phyloP scores from a whole-genome alignment of 139 green algal genomes.

The Tetradesmus obliquus region DNA sequence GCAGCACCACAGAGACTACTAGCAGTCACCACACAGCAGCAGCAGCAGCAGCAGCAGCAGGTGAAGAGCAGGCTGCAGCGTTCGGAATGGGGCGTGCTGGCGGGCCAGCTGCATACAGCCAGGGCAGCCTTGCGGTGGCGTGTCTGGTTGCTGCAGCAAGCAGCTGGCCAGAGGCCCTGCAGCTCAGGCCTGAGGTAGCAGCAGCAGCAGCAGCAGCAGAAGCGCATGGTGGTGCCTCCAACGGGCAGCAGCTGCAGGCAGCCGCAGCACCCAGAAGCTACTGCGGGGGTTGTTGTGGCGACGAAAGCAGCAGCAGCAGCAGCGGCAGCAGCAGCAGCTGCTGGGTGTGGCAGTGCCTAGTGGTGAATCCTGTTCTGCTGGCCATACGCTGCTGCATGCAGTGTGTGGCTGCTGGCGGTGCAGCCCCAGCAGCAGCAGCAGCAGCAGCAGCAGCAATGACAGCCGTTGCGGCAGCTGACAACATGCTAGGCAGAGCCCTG shows the following conservation, averaged over 20 bases:
- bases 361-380: neutral
- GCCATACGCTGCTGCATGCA: neutral
- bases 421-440: neutral
- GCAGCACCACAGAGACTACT: too few species aligned
- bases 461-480: neutral
- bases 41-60: conserved; percentile 3
- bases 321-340: neutral
- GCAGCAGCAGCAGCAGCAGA: neutral
- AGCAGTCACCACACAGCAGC: too few species aligned
- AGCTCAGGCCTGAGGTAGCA: neutral
- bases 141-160: conserved; percentile 4
- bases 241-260: neutral
- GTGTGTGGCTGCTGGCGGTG: neutral
- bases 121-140: neutral
- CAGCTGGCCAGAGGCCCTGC: conserved; percentile 7
- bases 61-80: neutral
- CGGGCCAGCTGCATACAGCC: neutral
- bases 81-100: neutral
- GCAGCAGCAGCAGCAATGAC: conserved; percentile 20
- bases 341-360: neutral
- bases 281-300: neutral
- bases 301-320: neutral
- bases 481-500: neutral
- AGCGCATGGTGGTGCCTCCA: too few species aligned
- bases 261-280: neutral